Evolutionary conservation across 495 filamentous ascomycete genomes (phyloP).

Genomic region (Penicillium malachiteum): DNA sequence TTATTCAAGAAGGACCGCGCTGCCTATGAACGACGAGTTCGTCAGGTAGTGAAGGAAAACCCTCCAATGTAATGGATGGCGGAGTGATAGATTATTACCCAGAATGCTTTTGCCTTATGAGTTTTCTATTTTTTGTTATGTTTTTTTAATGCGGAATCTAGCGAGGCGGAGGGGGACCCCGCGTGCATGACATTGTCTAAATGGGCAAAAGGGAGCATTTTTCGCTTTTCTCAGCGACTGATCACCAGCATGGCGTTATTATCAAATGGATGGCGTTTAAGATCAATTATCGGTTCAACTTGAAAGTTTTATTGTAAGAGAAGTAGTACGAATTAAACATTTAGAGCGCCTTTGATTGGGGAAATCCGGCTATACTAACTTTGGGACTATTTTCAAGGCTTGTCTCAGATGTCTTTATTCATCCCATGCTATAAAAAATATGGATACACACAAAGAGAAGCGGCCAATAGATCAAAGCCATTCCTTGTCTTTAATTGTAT

Average conservation of each 20-base stretch:
- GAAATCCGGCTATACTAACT: no score
- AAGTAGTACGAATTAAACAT: background rate
- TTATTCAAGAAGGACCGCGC: slow-evolving; percentile 86
- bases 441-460: no score
- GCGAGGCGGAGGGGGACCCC: slow-evolving; percentile 4
- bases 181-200: slow-evolving; percentile 16
- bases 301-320: background rate
- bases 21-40: slow-evolving; percentile 86
- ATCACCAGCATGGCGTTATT: slow-evolving; percentile 30
- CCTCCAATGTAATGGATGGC: slow-evolving; percentile 60
- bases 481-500: no score
- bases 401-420: no score
- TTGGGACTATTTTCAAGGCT: no score
- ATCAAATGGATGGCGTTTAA: slow-evolving; percentile 5
- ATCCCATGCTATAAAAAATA: no score
- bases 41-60: slow-evolving; percentile 84
- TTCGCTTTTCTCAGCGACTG: slow-evolving; percentile 17
- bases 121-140: slow-evolving; percentile 6
- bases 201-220: slow-evolving; percentile 15
- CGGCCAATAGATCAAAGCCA: no score
- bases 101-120: slow-evolving; percentile 1
- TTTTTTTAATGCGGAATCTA: slow-evolving; percentile 15
- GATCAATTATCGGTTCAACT: background rate
- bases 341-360: background rate
- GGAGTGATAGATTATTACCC: slow-evolving; percentile 1